Evolutionary conservation across 345 rosid species (phyloP), one percentile per base, ranked within the genome.

Genomic region (Ceriops decandra): DNA sequence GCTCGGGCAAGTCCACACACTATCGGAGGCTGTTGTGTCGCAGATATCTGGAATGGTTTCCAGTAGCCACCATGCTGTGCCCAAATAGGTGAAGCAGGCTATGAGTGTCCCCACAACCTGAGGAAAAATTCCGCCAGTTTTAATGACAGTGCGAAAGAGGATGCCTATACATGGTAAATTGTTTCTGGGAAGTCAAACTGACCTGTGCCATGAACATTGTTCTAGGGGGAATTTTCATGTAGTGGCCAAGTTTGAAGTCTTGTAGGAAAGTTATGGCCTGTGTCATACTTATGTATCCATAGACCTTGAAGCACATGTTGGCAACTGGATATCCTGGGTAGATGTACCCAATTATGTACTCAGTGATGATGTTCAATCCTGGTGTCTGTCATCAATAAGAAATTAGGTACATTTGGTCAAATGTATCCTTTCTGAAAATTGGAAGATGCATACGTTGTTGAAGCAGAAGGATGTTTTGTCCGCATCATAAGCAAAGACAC

Each of bases 121-220:
- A 63, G 13, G 8, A 62, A 69, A 49, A 31, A 21, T 22, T 42
- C 56, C 47, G 24, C 24, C 66, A 9, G 31, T 24, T 35, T 49
- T 32, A 73, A 17, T 24, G 19, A 54, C 30, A 38, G 30, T 38
- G 6, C 4, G 38, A 30, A 57, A 31, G 47, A 35, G 9, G 7
- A 58, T 56, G 15, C 26, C 13, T 20, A 20, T 8, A 56, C 16
- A 22, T 21, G 59, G 26, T 56, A 8, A 65, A 36, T 36, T 32
- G 47, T 57, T 19, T 0, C 15, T 46, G 21, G 28, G n/a, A 36
- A 28, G 10, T 35, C 4, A 5, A 21, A 11, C 62, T 47, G 24
- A 89, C 98, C 82, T 95, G 99, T 46, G 98, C 98, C 98, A 90
- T 90, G 87, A 91, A 95, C 98, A 93, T 89, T n/a, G 87, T 83